Evolutionary conservation across 805 yeast genomes (phyloP).

Genomic region (Myxozyma geophila): DNA sequence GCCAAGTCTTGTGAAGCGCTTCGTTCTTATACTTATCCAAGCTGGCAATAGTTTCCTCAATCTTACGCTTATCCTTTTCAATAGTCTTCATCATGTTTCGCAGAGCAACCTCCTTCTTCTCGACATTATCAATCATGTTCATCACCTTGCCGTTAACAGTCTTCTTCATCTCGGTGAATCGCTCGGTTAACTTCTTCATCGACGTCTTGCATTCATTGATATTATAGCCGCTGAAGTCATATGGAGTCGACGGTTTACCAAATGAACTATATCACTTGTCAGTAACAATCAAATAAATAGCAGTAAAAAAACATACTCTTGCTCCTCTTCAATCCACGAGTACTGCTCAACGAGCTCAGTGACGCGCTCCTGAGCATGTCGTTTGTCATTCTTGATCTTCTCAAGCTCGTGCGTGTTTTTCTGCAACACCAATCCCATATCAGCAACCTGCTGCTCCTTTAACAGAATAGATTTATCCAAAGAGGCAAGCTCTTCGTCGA

Average conservation of each 20-base stretch:
- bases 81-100: slow-evolving; percentile 82
- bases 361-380: slow-evolving; percentile 43
- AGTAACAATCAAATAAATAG: background rate
- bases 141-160: slow-evolving; percentile 84
- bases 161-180: slow-evolving; percentile 71
- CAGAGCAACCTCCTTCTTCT: slow-evolving; percentile 78
- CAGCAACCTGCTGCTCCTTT: slow-evolving; percentile 41
- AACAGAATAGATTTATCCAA: slow-evolving; percentile 39
- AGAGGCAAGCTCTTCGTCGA: slow-evolving; percentile 76
- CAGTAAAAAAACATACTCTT: slow-evolving; percentile 42
- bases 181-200: slow-evolving; percentile 59
- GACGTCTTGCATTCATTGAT: slow-evolving; percentile 65
- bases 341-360: slow-evolving; percentile 58
- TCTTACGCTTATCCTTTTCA: slow-evolving; percentile 85
- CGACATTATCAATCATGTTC: slow-evolving; percentile 90
- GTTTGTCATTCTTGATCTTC: slow-evolving; percentile 37
- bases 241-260: slow-evolving; percentile 45
- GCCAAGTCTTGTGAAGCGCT: slow-evolving; percentile 82
- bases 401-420: slow-evolving; percentile 42
- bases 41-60: slow-evolving; percentile 82
- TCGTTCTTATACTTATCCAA: slow-evolving; percentile 84
- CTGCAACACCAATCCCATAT: slow-evolving; percentile 40
- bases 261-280: slow-evolving; percentile 34
- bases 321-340: slow-evolving; percentile 75
- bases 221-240: slow-evolving; percentile 47